Base-by-base conservation (phyloP, 768 basidiomycete genomes). In the Cyclocybe cylindracea region DNA sequence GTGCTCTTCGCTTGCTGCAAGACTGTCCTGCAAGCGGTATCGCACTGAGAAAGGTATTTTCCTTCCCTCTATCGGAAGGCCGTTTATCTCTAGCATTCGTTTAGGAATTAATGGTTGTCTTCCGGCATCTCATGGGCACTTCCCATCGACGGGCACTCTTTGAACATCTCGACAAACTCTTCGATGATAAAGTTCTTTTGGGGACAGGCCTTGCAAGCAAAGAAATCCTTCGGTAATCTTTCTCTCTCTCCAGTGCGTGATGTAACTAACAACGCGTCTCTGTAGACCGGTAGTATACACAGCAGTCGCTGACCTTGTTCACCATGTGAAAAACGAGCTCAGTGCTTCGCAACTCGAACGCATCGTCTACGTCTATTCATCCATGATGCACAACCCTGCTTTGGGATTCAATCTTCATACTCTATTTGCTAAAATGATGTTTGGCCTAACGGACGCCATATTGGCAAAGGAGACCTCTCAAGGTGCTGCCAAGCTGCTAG, bases 1-100 rank as follows among this genome's bases (percentile, higher is more conserved):
- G 85, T 16, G 86, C 89, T 29, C 71, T 98, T 33, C 82, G 97
- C n/a, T 75, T 98, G 32, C 76, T 98, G 43, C 91, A 97, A 64
- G 95, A 98, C 66, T 94, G 94, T 64, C 95, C 97, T 36, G 78
- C 88, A 0, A 91, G 89, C 62, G 87, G 87, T 7, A 87, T 93
- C 10, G 75, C 83, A 7, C 79, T 92, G 14, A 78, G 96, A 70
- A 93, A 89, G 79, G 94, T 91, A 41, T 31, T 11, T 13, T 18
- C 10, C 43, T 57, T 43, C 37, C 43, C 9, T 8, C 16, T 35
- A 18, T 19, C 10, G 42, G 34, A 40, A n/a, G 45, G 14, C n/a
- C 49, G 11, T 39, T 44, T 44, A 50, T 46, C 61, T 62, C 19
- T 66, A 37, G 41, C 46, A 29, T 55, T 18, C 29, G 10, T 39